Evolutionary conservation across 2,329 filamentous ascomycete species (phyloP), one percentile per base, ranked within the genome.

Genomic region (Cryphonectria radicalis): DNA sequence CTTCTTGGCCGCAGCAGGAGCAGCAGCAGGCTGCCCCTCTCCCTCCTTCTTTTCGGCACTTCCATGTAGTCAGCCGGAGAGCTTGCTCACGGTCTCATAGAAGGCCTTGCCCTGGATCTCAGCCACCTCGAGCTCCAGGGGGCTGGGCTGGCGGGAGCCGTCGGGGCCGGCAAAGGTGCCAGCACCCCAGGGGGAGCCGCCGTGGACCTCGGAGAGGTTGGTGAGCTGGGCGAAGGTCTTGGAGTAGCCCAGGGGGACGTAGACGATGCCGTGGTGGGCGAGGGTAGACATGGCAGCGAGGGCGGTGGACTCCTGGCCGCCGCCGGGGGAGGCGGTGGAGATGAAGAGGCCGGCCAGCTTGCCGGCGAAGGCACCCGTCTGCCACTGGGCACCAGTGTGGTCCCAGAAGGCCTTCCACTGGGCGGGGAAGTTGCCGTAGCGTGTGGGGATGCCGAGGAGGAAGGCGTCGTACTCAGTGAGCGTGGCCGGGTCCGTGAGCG

Each of bases 371-470:
- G 86, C 90, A 74, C 95, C 95, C 19, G 83, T 81, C 73, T 87
- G 84, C 96, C 96, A 98, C 82, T 96, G 92, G 76, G 88, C 86
- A 79, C 95, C 95, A 35, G 94, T 95, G 83, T 89, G 88, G 86
- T 99, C 96, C 93, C 94, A 97, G 87, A 94, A 95, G 59, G 90
- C 79, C 87, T 96, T 98, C 93, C 93, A 98, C 85, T 99, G 96
- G 25, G 92, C 93, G 65, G 95, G 95, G 88, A 97, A 97, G 90
- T 97, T 98, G 78, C 96, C 96, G 85, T 93, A 99, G 76, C 96
- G 90, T 67, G 96, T 99, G 72, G 96, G 96, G 81, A 98, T 96
- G 76, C 96, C 96, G 78, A 98, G 88, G 75, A 99, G 91, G 86
- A 98, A 91, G 76, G 86, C 96, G 79, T 98, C 95, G 85, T 97